phyloP scores from a whole-genome alignment of 306 rosid genomes.

The Rosa persica region DNA sequence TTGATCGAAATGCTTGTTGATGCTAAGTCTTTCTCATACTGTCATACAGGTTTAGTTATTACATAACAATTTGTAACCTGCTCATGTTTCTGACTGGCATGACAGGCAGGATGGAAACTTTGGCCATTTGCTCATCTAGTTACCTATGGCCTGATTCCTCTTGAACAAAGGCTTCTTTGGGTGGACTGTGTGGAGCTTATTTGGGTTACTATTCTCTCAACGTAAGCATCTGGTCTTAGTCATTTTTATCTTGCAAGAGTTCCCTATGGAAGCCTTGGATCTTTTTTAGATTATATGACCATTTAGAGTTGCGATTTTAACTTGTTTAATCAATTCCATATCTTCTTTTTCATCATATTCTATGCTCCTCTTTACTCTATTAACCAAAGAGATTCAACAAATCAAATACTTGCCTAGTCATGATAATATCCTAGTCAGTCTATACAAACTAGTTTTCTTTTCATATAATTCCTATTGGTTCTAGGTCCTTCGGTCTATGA shows the following conservation, averaged over 20 bases:
- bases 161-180: slow-evolving; percentile 98
- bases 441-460: not conserved
- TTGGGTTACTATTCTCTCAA: slow-evolving; percentile 97
- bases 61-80: not conserved
- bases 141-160: slow-evolving; percentile 88
- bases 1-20: not conserved
- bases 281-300: not conserved
- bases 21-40: not conserved
- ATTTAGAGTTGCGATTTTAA: not conserved
- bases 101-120: slow-evolving; percentile 96
- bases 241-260: slow-evolving; percentile 13
- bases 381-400: not conserved
- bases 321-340: not conserved
- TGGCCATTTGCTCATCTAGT: slow-evolving; percentile 98
- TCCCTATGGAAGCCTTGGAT: slow-evolving; percentile 5
- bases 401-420: not conserved
- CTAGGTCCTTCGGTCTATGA: not conserved
- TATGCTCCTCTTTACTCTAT: not conserved
- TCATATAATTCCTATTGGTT: not conserved
- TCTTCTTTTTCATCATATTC: not conserved
- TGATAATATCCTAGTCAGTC: slow-evolving; percentile 1
- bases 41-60: not conserved
- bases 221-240: slow-evolving; percentile 53
- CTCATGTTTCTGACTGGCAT: slow-evolving; percentile 24
- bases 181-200: slow-evolving; percentile 94